Base-by-base conservation (phyloP, 1,284 basidiomycete species). In the Polyporus tsugae region DNA sequence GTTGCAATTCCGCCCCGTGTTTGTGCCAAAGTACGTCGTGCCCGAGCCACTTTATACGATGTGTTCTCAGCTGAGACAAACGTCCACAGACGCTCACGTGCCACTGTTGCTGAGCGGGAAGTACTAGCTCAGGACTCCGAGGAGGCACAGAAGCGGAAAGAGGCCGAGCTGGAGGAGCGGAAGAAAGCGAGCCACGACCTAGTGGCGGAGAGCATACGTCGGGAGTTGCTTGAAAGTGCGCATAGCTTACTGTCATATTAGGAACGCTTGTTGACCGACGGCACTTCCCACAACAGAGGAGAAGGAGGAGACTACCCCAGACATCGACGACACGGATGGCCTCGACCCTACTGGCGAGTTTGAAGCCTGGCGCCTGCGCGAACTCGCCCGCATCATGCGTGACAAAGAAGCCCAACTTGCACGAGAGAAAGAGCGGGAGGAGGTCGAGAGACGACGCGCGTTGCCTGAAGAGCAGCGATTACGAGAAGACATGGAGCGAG, bases 271-370 rank as follows among this genome's bases (percentile, higher is more conserved):
- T 22, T n/a, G 39, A 57, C 42, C 17, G 53, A 35, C 33, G n/a
- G 49, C 36, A 25, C 49, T 35, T n/a, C 1, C 13, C 58, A 22
- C 7, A 67, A 35, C 77, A 97, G 95, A 95, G 86, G 93, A 97
- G 80, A 93, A 94, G 72, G 91, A 94, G 65, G 92, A 93, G 22
- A 79, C 91, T 17, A 83, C 93, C 38, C 92, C 93, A 1, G 96
- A 98, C 69, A 87, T 99, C 0, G 97, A 99, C 81, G 98, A 99
- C 79, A 94, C 95, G 1, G 98, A 99, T 77, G 97, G 94, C 1
- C 78, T 97, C 60, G 97, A 99, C 76, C 95, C 96, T 1, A 87
- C 89, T 33, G 92, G 81, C 61, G 98, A 99, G 80, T 99, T 99
- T 74, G 95, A 97, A 76, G 95, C 93, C 0, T 99, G 98, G 98